Conservation (phyloP, 2,329 filamentous ascomycete genomes). For the Stagonosporopsis chrysanthemi region DNA sequence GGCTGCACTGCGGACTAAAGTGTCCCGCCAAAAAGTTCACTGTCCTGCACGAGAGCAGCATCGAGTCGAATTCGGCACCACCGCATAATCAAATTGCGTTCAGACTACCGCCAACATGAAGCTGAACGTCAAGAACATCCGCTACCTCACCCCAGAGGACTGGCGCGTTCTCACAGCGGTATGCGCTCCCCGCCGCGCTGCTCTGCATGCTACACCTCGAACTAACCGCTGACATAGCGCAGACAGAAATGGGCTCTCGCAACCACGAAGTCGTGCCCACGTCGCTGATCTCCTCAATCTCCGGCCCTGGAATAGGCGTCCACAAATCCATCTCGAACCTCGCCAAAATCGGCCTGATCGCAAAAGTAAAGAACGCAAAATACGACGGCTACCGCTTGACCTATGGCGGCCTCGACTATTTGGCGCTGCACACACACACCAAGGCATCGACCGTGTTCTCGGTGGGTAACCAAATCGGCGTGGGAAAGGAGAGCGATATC, state of each 20-base stretch:
- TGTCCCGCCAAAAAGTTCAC: slow-evolving; percentile 20
- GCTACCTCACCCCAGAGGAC: slow-evolving; percentile 90
- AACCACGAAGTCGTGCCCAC: slow-evolving; percentile 98
- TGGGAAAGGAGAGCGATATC: slow-evolving; percentile 98
- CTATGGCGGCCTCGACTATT: slow-evolving; percentile 95
- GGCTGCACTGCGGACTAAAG: slow-evolving; percentile 28
- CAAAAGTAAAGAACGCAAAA: slow-evolving; percentile 90
- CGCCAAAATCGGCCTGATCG: slow-evolving; percentile 91
- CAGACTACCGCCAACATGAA: slow-evolving; percentile 69
- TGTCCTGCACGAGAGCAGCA: slow-evolving; percentile 2
- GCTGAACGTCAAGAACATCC: slow-evolving; percentile 91
- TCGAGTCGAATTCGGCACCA: slow-evolving; percentile 12
- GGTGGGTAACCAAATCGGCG: slow-evolving; percentile 91
- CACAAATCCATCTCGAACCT: slow-evolving; percentile 88
- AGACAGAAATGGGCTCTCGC: slow-evolving; percentile 93
- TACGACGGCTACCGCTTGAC: slow-evolving; percentile 98
- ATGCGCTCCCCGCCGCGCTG: slow-evolving; percentile 37
- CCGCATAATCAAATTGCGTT: neutral
- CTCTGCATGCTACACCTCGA: slow-evolving; percentile 31
- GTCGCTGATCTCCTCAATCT: slow-evolving; percentile 81
- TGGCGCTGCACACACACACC: slow-evolving; percentile 90
- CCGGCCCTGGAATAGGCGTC: slow-evolving; percentile 75
- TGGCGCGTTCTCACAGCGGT: slow-evolving; percentile 95
- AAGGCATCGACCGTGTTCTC: slow-evolving; percentile 84
- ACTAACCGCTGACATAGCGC: slow-evolving; percentile 49